Evolutionary conservation across 176 grass and related monocot genomes (phyloP), one percentile per base, ranked within the genome.

Genomic region (Oryza officinalis): DNA sequence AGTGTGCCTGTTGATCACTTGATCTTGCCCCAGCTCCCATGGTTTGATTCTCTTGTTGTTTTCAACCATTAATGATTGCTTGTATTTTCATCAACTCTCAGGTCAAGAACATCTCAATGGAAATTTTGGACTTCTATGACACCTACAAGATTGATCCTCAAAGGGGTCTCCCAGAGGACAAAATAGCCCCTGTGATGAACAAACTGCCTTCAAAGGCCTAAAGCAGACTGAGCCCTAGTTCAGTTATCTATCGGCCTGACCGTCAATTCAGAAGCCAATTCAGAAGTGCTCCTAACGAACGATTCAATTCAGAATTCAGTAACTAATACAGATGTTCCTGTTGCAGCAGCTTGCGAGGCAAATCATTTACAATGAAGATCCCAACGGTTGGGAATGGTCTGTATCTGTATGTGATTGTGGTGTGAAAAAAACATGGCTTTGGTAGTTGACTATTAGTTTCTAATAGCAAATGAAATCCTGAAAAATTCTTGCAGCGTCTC

Each of bases 21-120:
- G 20, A 61, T 61, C 54, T n/a, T 59, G 1, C 7, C 20, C 18
- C 2, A 4, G 10, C 2, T 11, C 41, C 15, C 37, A 28, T 72
- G 33, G 2, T 10, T 75, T 38, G 3, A 45, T 50, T 84, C 45
- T 72, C 49, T 44, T 18, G 23, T 9, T 69, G 8, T 81, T 35
- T 23, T 26, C 23, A 79, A 54, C 69, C 65, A 64, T 37, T 38
- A 20, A 13, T 49, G 32, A 71, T 63, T 23, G 54, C 46, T 76
- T 64, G 45, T 13, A 38, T 38, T 38, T 38, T 38, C 37, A 38
- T 38, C 37, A 17, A 44, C 54, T 59, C 71, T 45, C 71, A 97
- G 92, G 92, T 97, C 33, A 94, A 97, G 72, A 97, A 92, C 67
- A 97, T 92, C 43, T 80, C 95, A n/a, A 99, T 92, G 88, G 93